phyloP scores from a whole-genome alignment of 495 filamentous ascomycete species.

The Aspergillus panamensis region DNA sequence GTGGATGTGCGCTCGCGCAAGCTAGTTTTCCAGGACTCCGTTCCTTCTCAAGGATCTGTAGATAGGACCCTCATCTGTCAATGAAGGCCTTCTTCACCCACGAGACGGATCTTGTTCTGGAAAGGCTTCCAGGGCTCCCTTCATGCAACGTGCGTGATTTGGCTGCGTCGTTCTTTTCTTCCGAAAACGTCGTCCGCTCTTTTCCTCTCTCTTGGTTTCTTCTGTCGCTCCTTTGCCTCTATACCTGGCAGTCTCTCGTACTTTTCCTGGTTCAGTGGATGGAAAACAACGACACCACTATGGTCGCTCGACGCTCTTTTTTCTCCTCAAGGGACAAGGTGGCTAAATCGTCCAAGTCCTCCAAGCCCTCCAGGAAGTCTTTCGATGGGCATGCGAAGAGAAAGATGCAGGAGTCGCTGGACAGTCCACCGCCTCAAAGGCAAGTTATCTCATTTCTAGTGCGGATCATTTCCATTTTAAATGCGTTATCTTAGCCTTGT shows the following conservation, averaged over 20 bases:
- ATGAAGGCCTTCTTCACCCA: conserved; percentile 22
- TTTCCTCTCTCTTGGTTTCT: conserved; percentile 32
- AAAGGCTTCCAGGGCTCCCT: conserved; percentile 37
- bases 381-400: conserved; percentile 67
- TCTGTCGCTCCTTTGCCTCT: conserved; percentile 30
- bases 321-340: conserved; percentile 67
- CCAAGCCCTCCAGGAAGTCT: conserved; percentile 67
- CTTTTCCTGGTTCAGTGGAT: conserved; percentile 21
- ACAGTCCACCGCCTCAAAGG: conserved; percentile 51
- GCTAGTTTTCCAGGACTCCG: conserved; percentile 21
- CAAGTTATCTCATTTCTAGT: conserved; percentile 23
- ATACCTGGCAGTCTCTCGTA: conserved; percentile 24
- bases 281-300: conserved; percentile 16
- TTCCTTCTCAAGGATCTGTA: conserved; percentile 16
- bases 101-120: conserved; percentile 27
- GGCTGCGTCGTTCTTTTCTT: conserved; percentile 38
- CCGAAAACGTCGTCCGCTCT: conserved; percentile 34
- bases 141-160: conserved; percentile 36
- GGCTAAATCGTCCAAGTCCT: conserved; percentile 74
- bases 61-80: conserved; percentile 12
- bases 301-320: conserved; percentile 55
- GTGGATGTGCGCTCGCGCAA: conserved; percentile 34
- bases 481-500: conserved; percentile 7
- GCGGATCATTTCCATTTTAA: background rate
- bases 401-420: conserved; percentile 66